Percentiles rank a stretch among this genome's conserved stretches.
Conservation (phyloP, 208 protist species). For the Acanthamoeba rhysodes region DNA sequence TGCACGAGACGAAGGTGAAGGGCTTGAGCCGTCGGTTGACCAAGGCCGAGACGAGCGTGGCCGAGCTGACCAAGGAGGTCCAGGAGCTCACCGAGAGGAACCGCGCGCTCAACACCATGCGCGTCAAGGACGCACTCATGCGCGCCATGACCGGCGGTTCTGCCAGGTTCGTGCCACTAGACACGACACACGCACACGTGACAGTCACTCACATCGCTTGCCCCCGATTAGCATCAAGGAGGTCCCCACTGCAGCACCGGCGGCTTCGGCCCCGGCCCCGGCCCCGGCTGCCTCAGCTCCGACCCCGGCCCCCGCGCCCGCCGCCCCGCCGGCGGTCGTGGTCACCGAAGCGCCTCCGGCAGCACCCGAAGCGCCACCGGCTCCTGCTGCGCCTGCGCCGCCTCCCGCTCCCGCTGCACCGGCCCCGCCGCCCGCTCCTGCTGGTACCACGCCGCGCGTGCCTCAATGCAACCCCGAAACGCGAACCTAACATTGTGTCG, state of each 20-base stretch:
- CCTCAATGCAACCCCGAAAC: too few relatives aligned
- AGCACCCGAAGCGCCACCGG: too few relatives aligned
- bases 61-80: conserved; percentile 10
- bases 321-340: too few relatives aligned
- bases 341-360: too few relatives aligned
- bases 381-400: too few relatives aligned
- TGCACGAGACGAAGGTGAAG: conserved; percentile 16
- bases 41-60: background rate
- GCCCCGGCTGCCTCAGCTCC: background rate
- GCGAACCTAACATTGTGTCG: too few relatives aligned
- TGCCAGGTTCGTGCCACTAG: background rate
- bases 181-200: background rate
- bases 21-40: background rate
- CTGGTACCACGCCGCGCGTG: too few relatives aligned
- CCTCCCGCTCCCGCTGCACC: too few relatives aligned
- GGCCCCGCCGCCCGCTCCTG: too few relatives aligned
- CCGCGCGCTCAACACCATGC: conserved; percentile 1
- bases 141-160: background rate
- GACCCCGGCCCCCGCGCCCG: too few relatives aligned
- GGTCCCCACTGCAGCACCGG: background rate
- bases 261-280: background rate
- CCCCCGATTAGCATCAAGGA: background rate
- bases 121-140: background rate
- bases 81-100: background rate
- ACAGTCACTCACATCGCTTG: background rate